phyloP scores from a whole-genome alignment of 1,284 basidiomycete species.

The Cryptococcus sp. region DNA sequence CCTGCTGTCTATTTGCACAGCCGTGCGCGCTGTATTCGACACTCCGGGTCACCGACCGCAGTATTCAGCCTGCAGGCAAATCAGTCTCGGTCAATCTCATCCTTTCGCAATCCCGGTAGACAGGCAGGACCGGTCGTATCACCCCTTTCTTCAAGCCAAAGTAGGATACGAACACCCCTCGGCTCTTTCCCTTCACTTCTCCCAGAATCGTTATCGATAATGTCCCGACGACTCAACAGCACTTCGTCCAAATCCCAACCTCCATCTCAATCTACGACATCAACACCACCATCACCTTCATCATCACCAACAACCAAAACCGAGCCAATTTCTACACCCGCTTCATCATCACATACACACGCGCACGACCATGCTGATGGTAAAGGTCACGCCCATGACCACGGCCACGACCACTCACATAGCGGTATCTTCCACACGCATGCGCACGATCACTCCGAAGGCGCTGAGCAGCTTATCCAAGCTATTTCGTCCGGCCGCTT shows the following conservation, averaged over 20 bases:
- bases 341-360: constrained; percentile 10
- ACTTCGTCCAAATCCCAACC: neutral
- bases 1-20: no score
- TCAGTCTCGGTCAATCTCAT: no score
- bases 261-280: neutral
- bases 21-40: no score
- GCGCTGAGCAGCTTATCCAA: constrained; percentile 70
- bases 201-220: no score
- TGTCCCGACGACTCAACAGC: no score
- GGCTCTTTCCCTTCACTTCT: no score
- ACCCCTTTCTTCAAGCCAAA: no score
- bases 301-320: neutral
- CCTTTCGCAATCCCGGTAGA: no score
- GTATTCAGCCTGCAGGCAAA: no score
- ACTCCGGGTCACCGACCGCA: no score
- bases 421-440: constrained; percentile 48
- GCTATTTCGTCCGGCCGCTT: constrained; percentile 65
- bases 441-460: constrained; percentile 62
- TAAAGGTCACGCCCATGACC: constrained; percentile 42
- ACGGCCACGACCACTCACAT: constrained; percentile 66
- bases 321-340: neutral
- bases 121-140: no score
- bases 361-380: constrained; percentile 15
- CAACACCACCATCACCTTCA: neutral
- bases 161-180: no score